Evolutionary conservation across 2,329 filamentous ascomycete genomes (phyloP).

Genomic region (Nothophoma quercina): DNA sequence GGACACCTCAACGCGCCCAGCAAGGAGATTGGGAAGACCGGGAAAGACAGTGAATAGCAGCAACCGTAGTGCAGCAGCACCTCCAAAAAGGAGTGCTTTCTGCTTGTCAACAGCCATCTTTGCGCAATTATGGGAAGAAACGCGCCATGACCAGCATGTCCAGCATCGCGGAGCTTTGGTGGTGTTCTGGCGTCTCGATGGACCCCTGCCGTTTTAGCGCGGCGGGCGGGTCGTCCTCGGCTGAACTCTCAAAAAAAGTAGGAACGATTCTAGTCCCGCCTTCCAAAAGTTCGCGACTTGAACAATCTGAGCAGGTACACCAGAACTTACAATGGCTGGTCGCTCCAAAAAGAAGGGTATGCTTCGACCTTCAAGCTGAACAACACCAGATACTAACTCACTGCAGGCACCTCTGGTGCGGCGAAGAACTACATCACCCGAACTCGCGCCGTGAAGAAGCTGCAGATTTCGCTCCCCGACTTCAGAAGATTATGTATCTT

Average conservation of each 20-base stretch:
- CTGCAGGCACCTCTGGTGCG: slow-evolving; percentile 78
- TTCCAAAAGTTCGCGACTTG: slow-evolving; percentile 16
- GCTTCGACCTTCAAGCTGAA: slow-evolving; percentile 13
- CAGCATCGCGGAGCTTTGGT: slow-evolving; percentile 8
- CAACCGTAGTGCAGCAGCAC: slow-evolving; percentile 80
- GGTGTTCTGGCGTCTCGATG: slow-evolving; percentile 8
- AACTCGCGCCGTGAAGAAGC: slow-evolving; percentile 95
- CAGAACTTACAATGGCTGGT: slow-evolving; percentile 40
- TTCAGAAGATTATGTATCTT: slow-evolving; percentile 99
- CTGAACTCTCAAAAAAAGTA: slow-evolving; percentile 23
- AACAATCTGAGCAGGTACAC: slow-evolving; percentile 7
- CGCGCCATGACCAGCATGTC: slow-evolving; percentile 22
- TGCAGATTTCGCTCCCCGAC: slow-evolving; percentile 95
- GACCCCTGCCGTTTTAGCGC: slow-evolving; percentile 29
- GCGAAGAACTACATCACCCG: slow-evolving; percentile 99
- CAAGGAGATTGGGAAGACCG: slow-evolving; percentile 81
- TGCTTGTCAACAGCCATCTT: slow-evolving; percentile 62
- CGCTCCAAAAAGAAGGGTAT: slow-evolving; percentile 69
- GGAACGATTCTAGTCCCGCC: slow-evolving; percentile 16
- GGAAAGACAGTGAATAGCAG: slow-evolving; percentile 83
- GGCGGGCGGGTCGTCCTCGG: slow-evolving; percentile 28
- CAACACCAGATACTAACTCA: slow-evolving; percentile 27
- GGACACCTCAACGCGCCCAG: slow-evolving; percentile 92
- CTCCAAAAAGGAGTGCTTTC: slow-evolving; percentile 73
- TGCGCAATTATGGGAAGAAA: slow-evolving; percentile 7